phyloP scores from a whole-genome alignment of 495 filamentous ascomycete species.

The Penicillium chermesinum region DNA sequence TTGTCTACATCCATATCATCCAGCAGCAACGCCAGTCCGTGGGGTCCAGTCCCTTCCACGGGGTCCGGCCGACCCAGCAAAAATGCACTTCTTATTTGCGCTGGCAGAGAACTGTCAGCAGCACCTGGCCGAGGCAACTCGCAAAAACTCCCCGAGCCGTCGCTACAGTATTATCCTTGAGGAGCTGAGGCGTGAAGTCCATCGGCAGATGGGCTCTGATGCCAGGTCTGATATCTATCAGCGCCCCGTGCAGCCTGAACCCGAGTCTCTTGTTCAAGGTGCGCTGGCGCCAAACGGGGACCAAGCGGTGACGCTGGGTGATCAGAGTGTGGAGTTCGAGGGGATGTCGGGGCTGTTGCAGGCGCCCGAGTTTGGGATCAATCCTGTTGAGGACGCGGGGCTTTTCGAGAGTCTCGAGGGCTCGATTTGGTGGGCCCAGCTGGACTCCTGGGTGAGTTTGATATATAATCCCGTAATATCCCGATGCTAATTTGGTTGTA shows the following conservation, averaged over 20 bases:
- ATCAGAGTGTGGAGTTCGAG: slow-evolving; percentile 15
- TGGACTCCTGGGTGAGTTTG: slow-evolving; percentile 29
- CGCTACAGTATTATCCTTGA: slow-evolving; percentile 49
- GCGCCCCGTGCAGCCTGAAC: slow-evolving; percentile 1
- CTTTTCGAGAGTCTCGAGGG: slow-evolving; percentile 25
- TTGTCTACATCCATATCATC: slow-evolving; percentile 52
- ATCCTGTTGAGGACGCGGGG: slow-evolving; percentile 20
- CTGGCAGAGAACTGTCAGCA: slow-evolving; percentile 44
- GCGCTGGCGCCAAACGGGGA: slow-evolving; percentile 1
- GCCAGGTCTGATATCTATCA: slow-evolving; percentile 5
- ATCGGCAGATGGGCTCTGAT: slow-evolving; percentile 30
- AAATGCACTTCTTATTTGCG: slow-evolving; percentile 29
- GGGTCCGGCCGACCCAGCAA: slow-evolving; percentile 17
- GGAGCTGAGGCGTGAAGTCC: slow-evolving; percentile 41
- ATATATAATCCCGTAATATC: neutral
- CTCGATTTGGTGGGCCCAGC: slow-evolving; percentile 28
- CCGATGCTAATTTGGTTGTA: slow-evolving; percentile 7
- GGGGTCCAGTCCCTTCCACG: slow-evolving; percentile 17
- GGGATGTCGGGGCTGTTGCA: slow-evolving; percentile 12
- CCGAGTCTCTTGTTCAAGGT: slow-evolving; percentile 5
- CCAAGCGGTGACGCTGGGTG: slow-evolving; percentile 8
- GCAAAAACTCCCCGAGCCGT: slow-evolving; percentile 47
- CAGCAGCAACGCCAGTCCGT: slow-evolving; percentile 40
- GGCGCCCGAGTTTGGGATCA: slow-evolving; percentile 17
- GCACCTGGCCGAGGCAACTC: slow-evolving; percentile 45